These are phyloP conservation scores for Penstemon eatonii DNA, from an alignment of 257 asterid species.

Conservation along the genomic window DNA sequence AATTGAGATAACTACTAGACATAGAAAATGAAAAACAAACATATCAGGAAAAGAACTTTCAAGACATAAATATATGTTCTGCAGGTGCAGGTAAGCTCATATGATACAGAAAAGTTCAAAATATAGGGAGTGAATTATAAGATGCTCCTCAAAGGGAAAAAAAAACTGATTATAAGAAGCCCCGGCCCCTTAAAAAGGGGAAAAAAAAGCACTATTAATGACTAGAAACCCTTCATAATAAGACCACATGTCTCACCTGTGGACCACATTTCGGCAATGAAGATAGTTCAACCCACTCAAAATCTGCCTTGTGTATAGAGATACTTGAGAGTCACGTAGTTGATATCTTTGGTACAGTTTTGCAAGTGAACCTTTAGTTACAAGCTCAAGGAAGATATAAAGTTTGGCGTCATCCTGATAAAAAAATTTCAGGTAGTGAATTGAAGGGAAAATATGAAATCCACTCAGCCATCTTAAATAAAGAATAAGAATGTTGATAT, in stretches of 20 bases:
- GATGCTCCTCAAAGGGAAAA: not conserved
- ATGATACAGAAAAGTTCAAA: not conserved
- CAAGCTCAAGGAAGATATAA: slow-evolving; percentile 63
- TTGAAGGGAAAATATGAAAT: slow-evolving; percentile 19
- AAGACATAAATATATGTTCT: slow-evolving; percentile 4
- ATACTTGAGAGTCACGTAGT: slow-evolving; percentile 60
- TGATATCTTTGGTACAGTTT: slow-evolving; percentile 46
- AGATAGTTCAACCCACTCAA: slow-evolving; percentile 61
- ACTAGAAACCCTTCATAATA: slow-evolving; percentile 12
- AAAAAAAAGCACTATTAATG: not conserved
- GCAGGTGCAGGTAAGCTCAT: slow-evolving; percentile 17
- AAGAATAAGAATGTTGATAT: slow-evolving; percentile 10
- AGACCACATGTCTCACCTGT: slow-evolving; percentile 45
- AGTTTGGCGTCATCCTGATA: slow-evolving; percentile 51
- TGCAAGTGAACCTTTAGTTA: slow-evolving; percentile 62
- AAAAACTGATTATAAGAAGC: not conserved
- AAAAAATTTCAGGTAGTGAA: not conserved
- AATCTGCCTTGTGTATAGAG: slow-evolving; percentile 64
- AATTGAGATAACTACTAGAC: slow-evolving; percentile 12
- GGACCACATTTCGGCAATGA: slow-evolving; percentile 57
- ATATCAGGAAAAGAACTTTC: slow-evolving; percentile 12
- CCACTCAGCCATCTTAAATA: slow-evolving; percentile 20
- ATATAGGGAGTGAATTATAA: slow-evolving; percentile 10
- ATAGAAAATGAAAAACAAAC: not conserved
- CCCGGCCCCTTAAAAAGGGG: not conserved